A percentile compares a stretch with the other conserved stretches of the same genome.
Conservation (phyloP, 768 basidiomycete species). For the Suillus americanus region DNA sequence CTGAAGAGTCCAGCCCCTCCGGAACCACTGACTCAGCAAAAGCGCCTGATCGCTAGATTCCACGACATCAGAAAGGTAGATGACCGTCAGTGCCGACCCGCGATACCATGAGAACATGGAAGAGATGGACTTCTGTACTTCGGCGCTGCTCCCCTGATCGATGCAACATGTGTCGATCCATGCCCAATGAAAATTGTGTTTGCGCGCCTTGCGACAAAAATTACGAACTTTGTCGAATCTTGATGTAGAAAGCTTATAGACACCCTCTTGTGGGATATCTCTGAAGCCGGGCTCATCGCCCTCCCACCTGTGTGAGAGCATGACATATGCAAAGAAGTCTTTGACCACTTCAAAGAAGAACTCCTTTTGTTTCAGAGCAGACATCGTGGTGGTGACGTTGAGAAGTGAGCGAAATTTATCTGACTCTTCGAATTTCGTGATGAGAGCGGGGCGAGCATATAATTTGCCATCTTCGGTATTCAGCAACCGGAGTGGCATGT, state of each 20-base stretch:
- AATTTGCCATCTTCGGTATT: conserved; percentile 25
- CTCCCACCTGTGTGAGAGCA: conserved; percentile 30
- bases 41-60: conserved; percentile 13
- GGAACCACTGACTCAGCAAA: conserved; percentile 23
- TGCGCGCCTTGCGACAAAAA: conserved; percentile 21
- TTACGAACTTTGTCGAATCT: conserved; percentile 19
- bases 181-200: conserved; percentile 20
- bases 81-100: conserved; percentile 28
- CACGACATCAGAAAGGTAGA: conserved; percentile 25
- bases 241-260: conserved; percentile 8
- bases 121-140: conserved; percentile 31
- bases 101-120: conserved; percentile 35
- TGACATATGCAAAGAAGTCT: conserved; percentile 25
- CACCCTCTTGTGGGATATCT: conserved; percentile 3
- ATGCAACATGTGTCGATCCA: conserved; percentile 34
- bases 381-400: neutral
- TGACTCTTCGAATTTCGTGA: conserved; percentile 17
- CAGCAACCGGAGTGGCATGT: conserved; percentile 25
- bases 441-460: conserved; percentile 19
- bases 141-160: conserved; percentile 28
- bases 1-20: conserved; percentile 24
- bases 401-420: conserved; percentile 3
- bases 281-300: conserved; percentile 8
- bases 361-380: neutral
- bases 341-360: conserved; percentile 10